Evolutionary conservation across 2,329 filamentous ascomycete species (phyloP), one percentile per base, ranked within the genome.

Genomic region (Hansfordia pulvinata): DNA sequence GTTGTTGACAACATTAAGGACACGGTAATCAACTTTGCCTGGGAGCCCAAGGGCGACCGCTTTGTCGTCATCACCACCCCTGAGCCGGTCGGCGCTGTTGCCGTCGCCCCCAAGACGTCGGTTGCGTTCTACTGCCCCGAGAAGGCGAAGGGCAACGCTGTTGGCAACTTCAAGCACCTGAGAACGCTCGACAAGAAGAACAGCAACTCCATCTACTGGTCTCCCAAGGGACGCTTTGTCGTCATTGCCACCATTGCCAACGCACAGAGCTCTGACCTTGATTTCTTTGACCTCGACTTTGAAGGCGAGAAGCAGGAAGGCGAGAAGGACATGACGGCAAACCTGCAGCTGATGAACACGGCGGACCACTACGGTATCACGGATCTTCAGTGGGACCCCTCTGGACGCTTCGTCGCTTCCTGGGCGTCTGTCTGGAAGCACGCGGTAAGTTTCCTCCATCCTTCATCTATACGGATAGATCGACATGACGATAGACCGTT

Each of bases 181-280:
- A 76, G 85, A 36, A 96, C 86, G 7, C 66, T 93, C 30, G 90
- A 98, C 45, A 96, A 96, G 75, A 96, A 96, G 75, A 96, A 92
- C 60, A 93, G 81, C 70, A 98, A 98, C 49, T 86, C 83, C 38
- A 98, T 98, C 48, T 96, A 96, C 73, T 98, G 90, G 90, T 93
- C 85, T 12, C 90, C 90, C 14, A 83, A 78, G 53, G 90, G 90
- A 28, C 78, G 90, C 25, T 98, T 98, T 47, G 88, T 96, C 19
- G 77, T 96, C 24, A 75, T 98, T 29, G 90, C 85, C 28, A 92
- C 90, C 8, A 83, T 98, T 28, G 75, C 82, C 56, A 94, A 86
- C 45, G 77, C 85, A 50, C 83, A 93, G 56, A 88, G 77, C 58
- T 93, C 84, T 37, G 90, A 98, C 37, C 74, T 98, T 33, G 90